A percentile compares a stretch with the other conserved stretches of the same genome.
Conservation (phyloP, 257 asterid species). For the Sherardia arvensis region DNA sequence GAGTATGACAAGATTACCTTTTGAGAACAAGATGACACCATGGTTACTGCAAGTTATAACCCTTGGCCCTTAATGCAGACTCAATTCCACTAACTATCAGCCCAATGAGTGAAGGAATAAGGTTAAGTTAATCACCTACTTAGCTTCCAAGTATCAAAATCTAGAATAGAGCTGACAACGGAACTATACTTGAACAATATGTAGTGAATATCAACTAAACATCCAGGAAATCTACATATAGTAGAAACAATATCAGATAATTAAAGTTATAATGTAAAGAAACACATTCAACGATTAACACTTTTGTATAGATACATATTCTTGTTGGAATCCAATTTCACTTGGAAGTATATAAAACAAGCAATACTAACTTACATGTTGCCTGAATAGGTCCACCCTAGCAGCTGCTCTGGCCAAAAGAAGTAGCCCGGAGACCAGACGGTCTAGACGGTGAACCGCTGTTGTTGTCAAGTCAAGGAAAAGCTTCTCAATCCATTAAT, state of each 20-base stretch:
- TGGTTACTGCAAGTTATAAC: neutral
- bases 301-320: neutral
- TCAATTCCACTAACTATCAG: neutral
- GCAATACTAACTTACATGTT: conserved; percentile 49
- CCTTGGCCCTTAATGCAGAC: neutral
- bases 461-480: conserved; percentile 40
- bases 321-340: neutral
- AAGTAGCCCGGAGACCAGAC: conserved; percentile 96
- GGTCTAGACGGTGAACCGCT: conserved; percentile 96
- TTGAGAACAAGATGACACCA: neutral
- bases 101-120: neutral
- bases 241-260: too few species aligned
- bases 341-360: conserved; percentile 3
- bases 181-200: neutral
- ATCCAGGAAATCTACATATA: neutral
- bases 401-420: conserved; percentile 84
- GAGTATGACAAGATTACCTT: neutral
- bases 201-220: neutral
- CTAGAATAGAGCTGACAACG: neutral
- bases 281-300: neutral
- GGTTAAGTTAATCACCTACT: neutral
- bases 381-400: conserved; percentile 83
- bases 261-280: neutral
- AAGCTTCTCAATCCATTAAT: neutral
- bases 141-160: neutral